Percentiles rank a stretch among this genome's conserved stretches.
Conservation (phyloP, 2,329 filamentous ascomycete genomes). For the Sporothrix inflata region DNA sequence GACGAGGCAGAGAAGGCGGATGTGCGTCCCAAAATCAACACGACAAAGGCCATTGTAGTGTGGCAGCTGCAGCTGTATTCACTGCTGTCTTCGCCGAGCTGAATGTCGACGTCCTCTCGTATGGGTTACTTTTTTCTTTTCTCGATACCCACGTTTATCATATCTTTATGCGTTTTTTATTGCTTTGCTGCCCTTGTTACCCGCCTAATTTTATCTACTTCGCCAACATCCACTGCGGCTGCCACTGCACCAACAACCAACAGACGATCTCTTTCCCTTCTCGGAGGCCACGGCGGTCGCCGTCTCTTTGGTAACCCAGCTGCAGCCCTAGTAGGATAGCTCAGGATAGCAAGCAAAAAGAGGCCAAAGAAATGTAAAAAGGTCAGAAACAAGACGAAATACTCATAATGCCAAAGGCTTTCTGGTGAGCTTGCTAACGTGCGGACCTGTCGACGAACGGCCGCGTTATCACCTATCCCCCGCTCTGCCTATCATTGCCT, state of each 20-base stretch:
- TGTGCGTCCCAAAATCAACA: too few relatives aligned
- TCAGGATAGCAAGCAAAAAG: neutral
- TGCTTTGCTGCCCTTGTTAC: neutral
- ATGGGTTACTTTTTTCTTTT: too few relatives aligned
- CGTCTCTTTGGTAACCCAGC: neutral
- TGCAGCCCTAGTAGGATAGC: neutral
- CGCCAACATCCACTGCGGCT: too few relatives aligned
- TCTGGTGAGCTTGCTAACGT: too few relatives aligned
- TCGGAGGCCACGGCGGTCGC: neutral
- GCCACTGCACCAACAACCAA: neutral
- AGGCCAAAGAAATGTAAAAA: neutral
- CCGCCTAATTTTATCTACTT: neutral
- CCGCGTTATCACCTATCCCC: neutral
- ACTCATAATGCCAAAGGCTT: neutral
- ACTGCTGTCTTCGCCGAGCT: too few relatives aligned
- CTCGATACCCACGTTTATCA: neutral
- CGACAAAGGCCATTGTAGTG: too few relatives aligned
- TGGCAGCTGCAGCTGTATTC: too few relatives aligned
- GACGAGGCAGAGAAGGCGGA: too few relatives aligned
- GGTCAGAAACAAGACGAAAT: neutral
- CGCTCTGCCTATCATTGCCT: slow-evolving; percentile 4
- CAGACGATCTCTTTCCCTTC: neutral
- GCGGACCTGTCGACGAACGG: neutral
- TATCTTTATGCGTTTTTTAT: neutral
- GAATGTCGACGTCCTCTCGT: too few relatives aligned